phyloP scores from a whole-genome alignment of 352 stramenopile genomes.

The Detonula confervacea region DNA sequence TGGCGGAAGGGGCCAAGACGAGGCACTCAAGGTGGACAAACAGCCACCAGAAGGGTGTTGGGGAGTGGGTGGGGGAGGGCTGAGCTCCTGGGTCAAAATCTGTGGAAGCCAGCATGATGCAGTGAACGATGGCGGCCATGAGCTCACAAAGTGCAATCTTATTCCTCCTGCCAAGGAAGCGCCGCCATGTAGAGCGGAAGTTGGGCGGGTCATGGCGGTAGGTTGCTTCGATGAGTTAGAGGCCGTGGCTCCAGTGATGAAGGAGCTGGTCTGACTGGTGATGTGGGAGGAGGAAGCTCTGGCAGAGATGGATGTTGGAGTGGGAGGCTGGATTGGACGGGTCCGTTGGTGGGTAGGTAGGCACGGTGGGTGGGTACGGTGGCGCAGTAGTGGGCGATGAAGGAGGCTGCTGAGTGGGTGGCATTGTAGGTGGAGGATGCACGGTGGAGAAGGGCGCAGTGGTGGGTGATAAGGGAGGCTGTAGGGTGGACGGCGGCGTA shows the following conservation, averaged over 20 bases:
- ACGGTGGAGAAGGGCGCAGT: too few species aligned
- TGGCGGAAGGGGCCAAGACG: too few species aligned
- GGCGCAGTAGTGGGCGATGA: not conserved
- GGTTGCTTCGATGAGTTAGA: not conserved
- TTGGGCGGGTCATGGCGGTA: constrained; percentile 6
- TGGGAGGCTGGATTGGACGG: not conserved
- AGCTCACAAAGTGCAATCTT: not conserved
- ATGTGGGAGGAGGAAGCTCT: not conserved
- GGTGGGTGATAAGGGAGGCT: not conserved
- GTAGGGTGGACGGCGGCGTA: not conserved
- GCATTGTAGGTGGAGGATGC: not conserved
- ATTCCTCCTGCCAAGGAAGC: not conserved
- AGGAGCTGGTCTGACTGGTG: not conserved
- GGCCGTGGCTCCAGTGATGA: not conserved
- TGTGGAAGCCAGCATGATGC: not conserved
- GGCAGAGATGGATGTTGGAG: not conserved
- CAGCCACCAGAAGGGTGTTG: constrained; percentile 13
- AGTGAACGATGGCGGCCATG: not conserved
- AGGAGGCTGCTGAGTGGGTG: not conserved
- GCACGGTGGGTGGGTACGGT: not conserved
- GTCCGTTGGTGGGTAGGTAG: too few species aligned
- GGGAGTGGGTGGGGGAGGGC: not conserved
- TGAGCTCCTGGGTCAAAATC: not conserved
- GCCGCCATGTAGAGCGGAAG: constrained; percentile 3
- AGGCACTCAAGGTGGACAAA: constrained; percentile 6